These are phyloP conservation scores for Rhynchosporium graminicola DNA, from an alignment of 2,329 filamentous ascomycete genomes.

Conservation along the genomic window DNA sequence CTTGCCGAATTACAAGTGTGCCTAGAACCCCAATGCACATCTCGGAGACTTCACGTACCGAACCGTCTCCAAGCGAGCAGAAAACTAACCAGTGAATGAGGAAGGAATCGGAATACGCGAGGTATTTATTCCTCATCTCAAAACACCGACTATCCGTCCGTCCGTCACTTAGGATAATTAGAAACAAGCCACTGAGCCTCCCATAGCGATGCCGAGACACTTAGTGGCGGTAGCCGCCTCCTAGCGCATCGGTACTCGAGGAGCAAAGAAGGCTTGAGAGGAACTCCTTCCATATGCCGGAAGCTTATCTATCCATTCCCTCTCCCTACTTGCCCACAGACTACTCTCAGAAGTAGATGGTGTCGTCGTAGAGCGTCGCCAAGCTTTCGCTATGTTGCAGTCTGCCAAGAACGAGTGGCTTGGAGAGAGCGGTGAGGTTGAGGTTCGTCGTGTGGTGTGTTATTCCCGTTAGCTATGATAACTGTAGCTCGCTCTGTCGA, in stretches of 20 bases:
- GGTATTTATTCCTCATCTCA: too few species aligned
- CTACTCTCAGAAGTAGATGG: background rate
- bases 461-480: background rate
- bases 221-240: slow-evolving; percentile 6
- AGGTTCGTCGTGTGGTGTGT: background rate
- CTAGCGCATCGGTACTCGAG: slow-evolving; percentile 14
- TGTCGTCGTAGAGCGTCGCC: background rate
- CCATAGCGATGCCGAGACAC: slow-evolving; percentile 8
- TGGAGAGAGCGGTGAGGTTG: background rate
- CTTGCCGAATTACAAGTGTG: too few species aligned
- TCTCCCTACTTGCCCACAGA: background rate
- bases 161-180: too few species aligned
- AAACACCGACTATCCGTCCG: too few species aligned
- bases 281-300: slow-evolving; percentile 10
- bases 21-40: too few species aligned
- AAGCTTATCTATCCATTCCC: slow-evolving; percentile 8
- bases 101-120: background rate
- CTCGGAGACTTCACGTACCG: too few species aligned
- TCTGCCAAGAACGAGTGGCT: background rate
- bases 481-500: background rate
- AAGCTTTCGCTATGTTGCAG: background rate
- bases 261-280: slow-evolving; percentile 15
- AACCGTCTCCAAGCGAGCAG: background rate
- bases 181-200: background rate
- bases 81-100: background rate